These are phyloP conservation scores for Comarum palustre DNA, from an alignment of 306 rosid genomes.

Conservation along the genomic window DNA sequence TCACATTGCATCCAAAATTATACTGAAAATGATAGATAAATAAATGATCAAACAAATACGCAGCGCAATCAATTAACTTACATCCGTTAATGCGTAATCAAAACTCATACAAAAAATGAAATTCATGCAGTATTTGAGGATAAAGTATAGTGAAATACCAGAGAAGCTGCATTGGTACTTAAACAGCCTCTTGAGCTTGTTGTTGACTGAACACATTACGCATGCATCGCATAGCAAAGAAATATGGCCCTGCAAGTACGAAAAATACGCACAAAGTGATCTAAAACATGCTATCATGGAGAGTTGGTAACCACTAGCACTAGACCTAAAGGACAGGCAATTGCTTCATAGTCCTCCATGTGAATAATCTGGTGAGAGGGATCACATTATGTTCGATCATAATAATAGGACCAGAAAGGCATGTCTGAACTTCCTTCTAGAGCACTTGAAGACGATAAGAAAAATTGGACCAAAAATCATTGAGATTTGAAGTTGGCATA, in stretches of 20 bases:
- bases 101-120: too few relatives aligned
- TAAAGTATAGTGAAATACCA: too few relatives aligned
- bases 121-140: too few relatives aligned
- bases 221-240: not conserved
- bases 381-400: conserved; percentile 13
- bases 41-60: too few relatives aligned
- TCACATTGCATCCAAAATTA: too few relatives aligned
- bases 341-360: not conserved
- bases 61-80: too few relatives aligned
- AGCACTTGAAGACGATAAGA: not conserved
- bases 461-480: not conserved
- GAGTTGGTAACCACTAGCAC: conserved; percentile 9
- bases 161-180: not conserved
- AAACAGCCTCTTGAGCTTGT: not conserved
- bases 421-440: not conserved
- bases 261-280: not conserved
- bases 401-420: not conserved
- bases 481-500: not conserved
- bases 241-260: not conserved
- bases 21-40: too few relatives aligned
- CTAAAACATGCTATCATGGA: not conserved
- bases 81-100: too few relatives aligned
- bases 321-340: conserved; percentile 6
- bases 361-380: conserved; percentile 11
- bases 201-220: not conserved